Conservation (phyloP, 2,329 filamentous ascomycete genomes). For the Mycosphaerella arachidis region DNA sequence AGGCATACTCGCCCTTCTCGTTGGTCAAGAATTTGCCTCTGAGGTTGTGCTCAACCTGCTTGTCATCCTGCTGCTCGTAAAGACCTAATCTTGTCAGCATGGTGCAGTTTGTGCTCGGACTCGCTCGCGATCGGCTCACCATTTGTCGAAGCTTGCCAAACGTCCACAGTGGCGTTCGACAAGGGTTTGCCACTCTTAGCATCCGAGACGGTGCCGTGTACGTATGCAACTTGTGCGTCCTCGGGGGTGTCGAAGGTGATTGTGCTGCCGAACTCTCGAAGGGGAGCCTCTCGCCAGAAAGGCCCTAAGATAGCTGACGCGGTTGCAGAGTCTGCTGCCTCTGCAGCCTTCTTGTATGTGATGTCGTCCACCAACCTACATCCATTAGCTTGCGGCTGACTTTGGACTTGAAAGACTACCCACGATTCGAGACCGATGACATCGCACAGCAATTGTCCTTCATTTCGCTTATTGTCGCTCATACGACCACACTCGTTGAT, state of each 20-base stretch:
- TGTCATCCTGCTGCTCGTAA: constrained; percentile 66
- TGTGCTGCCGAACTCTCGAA: constrained; percentile 62
- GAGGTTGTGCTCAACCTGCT: constrained; percentile 68
- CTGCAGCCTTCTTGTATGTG: constrained; percentile 60
- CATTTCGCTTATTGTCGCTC: constrained; percentile 59
- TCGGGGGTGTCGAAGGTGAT: constrained; percentile 53
- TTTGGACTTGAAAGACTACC: not conserved
- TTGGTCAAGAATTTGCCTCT: constrained; percentile 68
- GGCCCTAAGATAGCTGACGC: constrained; percentile 77
- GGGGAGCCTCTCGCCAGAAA: constrained; percentile 72
- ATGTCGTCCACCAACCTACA: constrained; percentile 66
- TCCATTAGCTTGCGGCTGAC: not conserved
- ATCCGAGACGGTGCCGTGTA: constrained; percentile 60
- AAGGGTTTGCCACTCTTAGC: constrained; percentile 61
- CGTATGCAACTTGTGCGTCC: constrained; percentile 54
- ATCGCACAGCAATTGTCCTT: constrained; percentile 58
- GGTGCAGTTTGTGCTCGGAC: too few species aligned
- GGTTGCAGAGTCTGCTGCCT: constrained; percentile 52
- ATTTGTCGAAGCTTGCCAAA: constrained; percentile 78
- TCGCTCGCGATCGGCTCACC: constrained; percentile 5
- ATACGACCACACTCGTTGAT: constrained; percentile 61
- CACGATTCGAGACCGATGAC: constrained; percentile 52
- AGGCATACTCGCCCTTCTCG: constrained; percentile 20
- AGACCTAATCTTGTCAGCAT: constrained; percentile 33
- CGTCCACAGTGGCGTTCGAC: constrained; percentile 62